Conservation (phyloP, 2,329 filamentous ascomycete species). For the Colletotrichum noveboracense region DNA sequence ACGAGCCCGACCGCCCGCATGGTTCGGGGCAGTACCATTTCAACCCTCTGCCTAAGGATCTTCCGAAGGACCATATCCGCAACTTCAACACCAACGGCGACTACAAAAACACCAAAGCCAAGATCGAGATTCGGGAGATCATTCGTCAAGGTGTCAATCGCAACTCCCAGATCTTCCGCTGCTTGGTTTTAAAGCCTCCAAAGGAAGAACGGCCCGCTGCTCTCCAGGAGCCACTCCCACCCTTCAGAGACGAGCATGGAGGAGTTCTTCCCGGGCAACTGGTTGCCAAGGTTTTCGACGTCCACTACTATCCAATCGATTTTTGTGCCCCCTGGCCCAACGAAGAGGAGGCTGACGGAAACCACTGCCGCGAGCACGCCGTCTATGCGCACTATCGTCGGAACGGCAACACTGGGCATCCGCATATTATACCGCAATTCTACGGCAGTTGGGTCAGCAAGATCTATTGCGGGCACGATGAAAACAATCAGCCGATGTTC, state of each 20-base stretch:
- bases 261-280: background rate
- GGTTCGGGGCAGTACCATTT: background rate
- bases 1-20: background rate
- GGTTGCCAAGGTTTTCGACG: background rate
- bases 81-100: background rate
- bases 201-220: background rate
- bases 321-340: fast-evolving
- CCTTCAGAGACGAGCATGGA: background rate
- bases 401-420: background rate
- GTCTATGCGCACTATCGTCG: background rate
- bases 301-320: background rate
- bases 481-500: background rate
- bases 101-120: fast-evolving
- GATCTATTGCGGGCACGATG: fast-evolving
- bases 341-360: background rate
- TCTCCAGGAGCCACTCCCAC: background rate
- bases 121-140: background rate
- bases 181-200: fast-evolving
- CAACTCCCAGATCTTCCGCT: background rate
- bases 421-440: background rate
- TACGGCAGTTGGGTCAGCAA: background rate
- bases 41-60: background rate
- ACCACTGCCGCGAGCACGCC: background rate
- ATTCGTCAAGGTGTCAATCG: background rate
- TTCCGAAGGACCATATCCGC: background rate